Base-by-base conservation (phyloP, 192 early-diverging fungal species). In the Podila clonocystis region DNA sequence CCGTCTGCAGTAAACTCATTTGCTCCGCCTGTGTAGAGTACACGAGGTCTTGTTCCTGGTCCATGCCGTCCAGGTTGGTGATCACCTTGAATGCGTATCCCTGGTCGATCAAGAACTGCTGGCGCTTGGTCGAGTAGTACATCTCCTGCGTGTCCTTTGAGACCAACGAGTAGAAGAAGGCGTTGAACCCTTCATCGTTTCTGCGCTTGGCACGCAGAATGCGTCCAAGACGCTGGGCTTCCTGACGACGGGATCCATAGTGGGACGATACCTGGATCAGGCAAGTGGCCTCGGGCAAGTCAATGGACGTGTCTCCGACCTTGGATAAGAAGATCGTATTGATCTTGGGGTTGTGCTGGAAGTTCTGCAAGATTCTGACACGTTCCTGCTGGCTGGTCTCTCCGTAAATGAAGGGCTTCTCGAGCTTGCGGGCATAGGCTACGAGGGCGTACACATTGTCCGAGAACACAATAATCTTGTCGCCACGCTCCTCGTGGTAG, bases 81-180 rank as follows among this genome's bases (percentile, higher is more conserved):
- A 99, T 99, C 36, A 98, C 94, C 85, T 98, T 98, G 88, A 98
- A 99, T n/a, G 96, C 92, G 84, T 99, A 99, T 0, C 98, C 98
- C 80, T 99, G 98, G 85, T 99, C 97, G 59, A 99, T 96, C 72
- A 99, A 83, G 84, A 99, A 99, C 83, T 99, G 98, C 84, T 99
- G 98, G 24, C 97, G 90, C 84, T 99, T 99, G 36, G 95, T 90
- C 5, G 97, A 97, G 70, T 98, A 99, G 77, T 92, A 97, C 93
- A 99, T 98, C 83, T 99, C 98, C 84, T 98, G 94, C 0, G 98
- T 99, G 87, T 99, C 98, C 58, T 91, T 91, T 34, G 92, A 94
- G n/a, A 99, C 97, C n/a, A 99, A 84, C 22, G 97, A 95, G 70
- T 99, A 99, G 67, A 99, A 99, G 83, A 94, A 99, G 0, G 97